phyloP scores from a whole-genome alignment of 2,329 filamentous ascomycete genomes.

The Thermothelomyces thermophilus region DNA sequence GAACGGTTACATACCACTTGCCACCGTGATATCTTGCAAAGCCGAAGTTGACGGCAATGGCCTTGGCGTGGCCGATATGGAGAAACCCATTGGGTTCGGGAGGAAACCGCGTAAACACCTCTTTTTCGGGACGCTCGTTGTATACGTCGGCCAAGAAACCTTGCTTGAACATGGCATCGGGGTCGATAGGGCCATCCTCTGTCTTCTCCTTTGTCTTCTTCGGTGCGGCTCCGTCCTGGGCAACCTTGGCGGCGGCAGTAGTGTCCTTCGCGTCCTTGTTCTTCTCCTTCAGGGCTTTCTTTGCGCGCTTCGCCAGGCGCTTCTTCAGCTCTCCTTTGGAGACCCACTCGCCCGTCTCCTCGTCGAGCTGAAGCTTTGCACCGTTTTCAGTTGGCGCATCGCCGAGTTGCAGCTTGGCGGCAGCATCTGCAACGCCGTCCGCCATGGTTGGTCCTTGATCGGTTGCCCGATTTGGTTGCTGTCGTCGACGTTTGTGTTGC shows the following conservation, averaged over 20 bases:
- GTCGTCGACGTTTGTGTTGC: not conserved
- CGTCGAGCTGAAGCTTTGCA: conserved; percentile 40
- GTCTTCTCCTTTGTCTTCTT: conserved; percentile 24
- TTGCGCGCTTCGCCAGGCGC: conserved; percentile 50
- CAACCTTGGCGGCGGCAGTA: conserved; percentile 30
- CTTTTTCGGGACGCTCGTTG: conserved; percentile 56
- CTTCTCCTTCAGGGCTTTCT: conserved; percentile 48
- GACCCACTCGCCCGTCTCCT: conserved; percentile 60
- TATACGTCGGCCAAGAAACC: conserved; percentile 70
- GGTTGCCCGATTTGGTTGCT: not conserved
- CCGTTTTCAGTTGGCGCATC: conserved; percentile 22
- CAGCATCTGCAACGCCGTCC: conserved; percentile 40
- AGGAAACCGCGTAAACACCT: conserved; percentile 66
- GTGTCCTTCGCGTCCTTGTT: conserved; percentile 36
- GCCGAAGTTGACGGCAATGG: conserved; percentile 93
- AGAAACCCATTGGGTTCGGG: conserved; percentile 90
- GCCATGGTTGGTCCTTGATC: conserved; percentile 35
- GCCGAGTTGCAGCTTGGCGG: conserved; percentile 46
- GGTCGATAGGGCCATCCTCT: conserved; percentile 37
- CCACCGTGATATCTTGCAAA: conserved; percentile 83
- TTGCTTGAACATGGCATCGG: conserved; percentile 69
- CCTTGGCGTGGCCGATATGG: conserved; percentile 91
- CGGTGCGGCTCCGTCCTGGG: conserved; percentile 26
- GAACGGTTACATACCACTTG: conserved; percentile 30
- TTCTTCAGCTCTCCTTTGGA: conserved; percentile 60